Evolutionary conservation across 108 stramenopile species (phyloP), one percentile per base, ranked within the genome.

Genomic region (Cyclostephanos tholiformis): DNA sequence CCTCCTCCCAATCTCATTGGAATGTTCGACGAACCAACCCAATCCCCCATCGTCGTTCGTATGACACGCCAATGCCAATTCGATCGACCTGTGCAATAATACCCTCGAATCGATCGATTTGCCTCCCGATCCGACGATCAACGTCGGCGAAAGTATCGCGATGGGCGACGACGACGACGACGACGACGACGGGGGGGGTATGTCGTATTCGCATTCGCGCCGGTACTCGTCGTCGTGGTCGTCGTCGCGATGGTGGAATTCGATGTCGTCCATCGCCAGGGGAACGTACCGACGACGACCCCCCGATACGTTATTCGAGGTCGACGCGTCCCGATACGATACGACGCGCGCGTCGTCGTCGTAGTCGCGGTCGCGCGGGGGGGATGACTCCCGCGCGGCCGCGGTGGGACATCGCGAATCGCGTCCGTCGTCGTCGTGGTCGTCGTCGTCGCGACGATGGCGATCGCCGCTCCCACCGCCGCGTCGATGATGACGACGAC

Each of bases 91-190:
- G 4, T 67, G 69, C 6, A 77, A 70, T 26, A 92, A 57, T 36
- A 89, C 52, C 13, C 80, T 70, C 0, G 83, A 74, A 84, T 91
- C 82, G 26, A 89, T 79, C 0, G 80, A 72, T 48, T 78, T 85
- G 7, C 93, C 93, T 6, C 87, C 90, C 23, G 87, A 79, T 4
- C 67, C 82, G 23, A 62, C 82, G 41, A 87, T 26, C 9, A 88
- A 19, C 29, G 43, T 68, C 22, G 75, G 84, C 9, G 84, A 77
- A 0, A 90, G 67, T 23, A 82, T 67, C 43, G 84, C 44, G 19
- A 86, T 57, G 13, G 88, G 77, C 29, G 77, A 23, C 49, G 43
- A 25, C 20, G 65, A 50, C 19, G 23, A 39, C 63, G 39, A 56
- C 50, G 61, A 36, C 22, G 16, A 9, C 36, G 36, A 10, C 11